Evolutionary conservation across 73 alveolate species (phyloP).

Genomic region (Tetrahymena borealis): DNA sequence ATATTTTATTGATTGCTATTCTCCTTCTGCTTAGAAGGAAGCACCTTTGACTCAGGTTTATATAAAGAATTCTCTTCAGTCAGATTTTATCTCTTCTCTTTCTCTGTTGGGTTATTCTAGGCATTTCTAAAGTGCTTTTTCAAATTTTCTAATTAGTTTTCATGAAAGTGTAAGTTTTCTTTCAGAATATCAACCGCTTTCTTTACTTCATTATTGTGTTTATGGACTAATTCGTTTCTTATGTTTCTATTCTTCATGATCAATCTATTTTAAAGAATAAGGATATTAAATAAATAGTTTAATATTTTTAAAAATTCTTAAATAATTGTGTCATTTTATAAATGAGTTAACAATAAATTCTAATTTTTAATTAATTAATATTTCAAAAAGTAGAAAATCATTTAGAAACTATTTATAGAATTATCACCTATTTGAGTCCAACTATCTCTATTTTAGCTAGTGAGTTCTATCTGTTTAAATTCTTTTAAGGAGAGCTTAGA

Average conservation of each 20-base stretch:
- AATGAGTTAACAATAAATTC: too few relatives aligned
- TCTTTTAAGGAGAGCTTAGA: constrained; percentile 58
- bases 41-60: background rate
- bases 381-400: too few relatives aligned
- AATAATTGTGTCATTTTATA: too few relatives aligned
- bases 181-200: constrained; percentile 52
- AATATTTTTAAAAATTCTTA: background rate
- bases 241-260: constrained; percentile 62
- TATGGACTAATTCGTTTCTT: constrained; percentile 44
- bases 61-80: background rate
- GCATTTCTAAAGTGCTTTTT: constrained; percentile 3
- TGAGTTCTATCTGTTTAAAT: constrained; percentile 70
- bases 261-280: constrained; percentile 23
- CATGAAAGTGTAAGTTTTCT: constrained; percentile 33
- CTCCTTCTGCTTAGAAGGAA: background rate
- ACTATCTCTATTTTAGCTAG: constrained; percentile 57
- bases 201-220: constrained; percentile 59
- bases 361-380: too few relatives aligned
- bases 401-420: too few relatives aligned
- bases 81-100: background rate
- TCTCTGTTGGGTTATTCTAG: background rate
- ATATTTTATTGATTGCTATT: background rate
- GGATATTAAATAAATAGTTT: background rate
- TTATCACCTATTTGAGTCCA: constrained; percentile 44
- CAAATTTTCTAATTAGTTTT: constrained; percentile 1